These are phyloP conservation scores for Teratosphaeria destructans DNA, from an alignment of 2,329 filamentous ascomycete species.

Conservation along the genomic window DNA sequence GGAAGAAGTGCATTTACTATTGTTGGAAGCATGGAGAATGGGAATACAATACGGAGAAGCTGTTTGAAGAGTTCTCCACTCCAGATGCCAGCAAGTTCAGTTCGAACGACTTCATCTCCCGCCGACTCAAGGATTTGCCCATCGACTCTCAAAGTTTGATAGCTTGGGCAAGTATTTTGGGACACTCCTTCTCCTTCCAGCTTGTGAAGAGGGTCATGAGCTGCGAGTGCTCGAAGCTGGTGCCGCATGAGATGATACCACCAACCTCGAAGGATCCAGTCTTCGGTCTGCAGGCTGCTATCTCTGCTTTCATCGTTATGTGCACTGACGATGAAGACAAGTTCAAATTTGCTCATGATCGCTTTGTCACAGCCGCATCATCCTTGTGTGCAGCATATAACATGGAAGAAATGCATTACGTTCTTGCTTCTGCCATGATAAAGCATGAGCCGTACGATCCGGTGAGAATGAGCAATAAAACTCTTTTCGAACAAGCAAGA, in stretches of 20 bases:
- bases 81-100: conserved; percentile 70
- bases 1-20: conserved; percentile 82
- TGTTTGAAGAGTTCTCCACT: conserved; percentile 76
- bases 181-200: conserved; percentile 73
- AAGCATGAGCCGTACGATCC: conserved; percentile 56
- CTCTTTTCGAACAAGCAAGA: conserved; percentile 61
- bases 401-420: conserved; percentile 73
- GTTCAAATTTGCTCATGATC: conserved; percentile 79
- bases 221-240: conserved; percentile 50
- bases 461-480: conserved; percentile 36
- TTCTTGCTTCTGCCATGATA: conserved; percentile 71
- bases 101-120: conserved; percentile 71
- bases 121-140: conserved; percentile 66
- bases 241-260: conserved; percentile 37
- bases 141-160: conserved; percentile 65
- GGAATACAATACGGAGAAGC: conserved; percentile 74
- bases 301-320: conserved; percentile 71
- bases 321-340: conserved; percentile 74
- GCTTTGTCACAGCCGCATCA: conserved; percentile 70
- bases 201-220: conserved; percentile 67
- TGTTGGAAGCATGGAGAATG: conserved; percentile 74
- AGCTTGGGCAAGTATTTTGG: conserved; percentile 76
- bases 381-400: conserved; percentile 58
- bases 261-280: conserved; percentile 58
- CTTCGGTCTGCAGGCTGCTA: conserved; percentile 68